Base-by-base conservation (phyloP, 2,329 filamentous ascomycete species). In the Cryphonectria parasitica region DNA sequence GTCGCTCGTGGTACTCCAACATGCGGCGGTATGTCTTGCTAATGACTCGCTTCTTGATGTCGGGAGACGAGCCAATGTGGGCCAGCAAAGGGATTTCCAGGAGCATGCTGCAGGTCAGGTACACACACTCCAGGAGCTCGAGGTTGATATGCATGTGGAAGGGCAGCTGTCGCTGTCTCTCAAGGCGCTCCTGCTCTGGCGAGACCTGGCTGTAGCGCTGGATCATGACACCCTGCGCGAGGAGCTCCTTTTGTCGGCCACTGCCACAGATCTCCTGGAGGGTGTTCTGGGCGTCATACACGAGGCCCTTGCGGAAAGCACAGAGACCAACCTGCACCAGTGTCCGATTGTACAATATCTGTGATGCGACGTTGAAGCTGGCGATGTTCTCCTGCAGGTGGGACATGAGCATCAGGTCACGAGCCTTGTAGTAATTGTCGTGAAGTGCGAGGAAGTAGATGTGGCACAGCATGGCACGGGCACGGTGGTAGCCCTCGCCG, bases 91-190 rank as follows among this genome's bases (percentile, higher is more conserved):
- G 96, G 74, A 99, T 98, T 85, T 99, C 96, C 70, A 99, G 89
- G 75, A 99, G 92, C 96, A 99, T 99, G 84, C 94, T 98, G 86
- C 95, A 98, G 66, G 96, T 98, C 71, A 99, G 89, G 85, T 99
- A 99, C 73, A 98, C 95, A 79, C 96, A 98, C 85, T 99, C 96
- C 54, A 99, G 89, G 69, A 99, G 89, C 82, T 99, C 96, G 67
- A 99, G 89, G 87, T 99, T 99, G 87, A 99, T 99, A 88, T 99
- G 96, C 94, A 99, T 98, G 86, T 99, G 96, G 91, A 99, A 99
- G 52, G 96, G 96, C 75, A 99, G 89, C 84, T 99, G 96, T 77
- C 96, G 91, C 84, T 98, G 95, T 80, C 96, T 93, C 86, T 99
- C 96, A 54, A 98, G 88, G 75, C 95, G 93, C 85, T 99, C 96